Percentiles rank a stretch among this genome's conserved stretches.
These are phyloP conservation scores for Fragilariopsis cylindrus DNA, from an alignment of 108 stramenopile genomes.

Conservation along the genomic window DNA sequence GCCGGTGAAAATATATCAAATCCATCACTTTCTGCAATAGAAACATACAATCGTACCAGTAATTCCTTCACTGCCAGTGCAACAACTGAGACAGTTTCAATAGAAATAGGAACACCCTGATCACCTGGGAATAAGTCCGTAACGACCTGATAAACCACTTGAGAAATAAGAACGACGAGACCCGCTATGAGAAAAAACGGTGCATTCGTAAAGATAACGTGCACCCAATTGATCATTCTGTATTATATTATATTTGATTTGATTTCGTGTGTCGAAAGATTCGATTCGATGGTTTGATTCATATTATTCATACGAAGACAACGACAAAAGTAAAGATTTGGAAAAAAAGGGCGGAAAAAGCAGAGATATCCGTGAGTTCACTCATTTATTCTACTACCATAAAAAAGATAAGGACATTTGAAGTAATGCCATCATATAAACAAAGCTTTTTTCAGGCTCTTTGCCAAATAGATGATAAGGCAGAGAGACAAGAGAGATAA, in stretches of 20 bases:
- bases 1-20: slow-evolving; percentile 69
- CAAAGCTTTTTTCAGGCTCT: not conserved
- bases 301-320: not conserved
- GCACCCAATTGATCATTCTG: slow-evolving; percentile 90
- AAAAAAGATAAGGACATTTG: not conserved
- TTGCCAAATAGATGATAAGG: too few relatives aligned
- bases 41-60: slow-evolving; percentile 47
- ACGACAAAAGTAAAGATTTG: too few relatives aligned
- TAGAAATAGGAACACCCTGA: slow-evolving; percentile 39
- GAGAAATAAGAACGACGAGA: slow-evolving; percentile 64
- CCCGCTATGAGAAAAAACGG: slow-evolving; percentile 70
- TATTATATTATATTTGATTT: not conserved
- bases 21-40: slow-evolving; percentile 54
- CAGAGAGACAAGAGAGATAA: too few relatives aligned
- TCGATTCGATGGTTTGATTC: not conserved
- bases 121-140: slow-evolving; percentile 60
- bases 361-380: not conserved
- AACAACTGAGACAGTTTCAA: slow-evolving; percentile 62
- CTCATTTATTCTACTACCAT: not conserved
- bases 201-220: slow-evolving; percentile 77
- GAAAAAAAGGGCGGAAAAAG: too few relatives aligned
- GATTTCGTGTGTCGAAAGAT: not conserved
- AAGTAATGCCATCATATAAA: not conserved
- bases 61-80: slow-evolving; percentile 54
- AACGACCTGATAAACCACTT: slow-evolving; percentile 76